Evolutionary conservation across 2,329 filamentous ascomycete genomes (phyloP).

Genomic region (Calonectria naviculata): DNA sequence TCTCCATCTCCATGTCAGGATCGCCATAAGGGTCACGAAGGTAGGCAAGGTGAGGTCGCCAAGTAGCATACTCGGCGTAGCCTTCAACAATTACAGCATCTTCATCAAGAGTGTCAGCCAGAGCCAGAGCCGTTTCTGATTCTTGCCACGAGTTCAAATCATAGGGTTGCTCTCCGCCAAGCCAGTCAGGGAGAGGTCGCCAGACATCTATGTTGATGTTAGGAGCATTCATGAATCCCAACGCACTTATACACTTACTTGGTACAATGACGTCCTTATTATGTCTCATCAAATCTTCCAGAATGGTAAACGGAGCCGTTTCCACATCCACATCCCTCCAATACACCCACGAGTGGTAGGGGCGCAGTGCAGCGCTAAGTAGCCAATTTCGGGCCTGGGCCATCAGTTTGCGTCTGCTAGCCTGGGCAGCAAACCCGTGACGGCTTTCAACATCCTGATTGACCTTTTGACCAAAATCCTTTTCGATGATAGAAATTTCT

Average conservation of each 20-base stretch:
- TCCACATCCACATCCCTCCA: conserved; percentile 99
- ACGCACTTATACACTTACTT: conserved; percentile 70
- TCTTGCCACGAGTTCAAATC: conserved; percentile 99
- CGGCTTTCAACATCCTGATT: conserved; percentile 98
- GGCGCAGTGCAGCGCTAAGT: conserved; percentile 89
- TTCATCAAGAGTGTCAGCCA: conserved; percentile 95
- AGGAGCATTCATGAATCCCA: conserved; percentile 26
- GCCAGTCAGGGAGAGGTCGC: conserved; percentile 98
- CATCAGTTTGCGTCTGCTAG: conserved; percentile 94
- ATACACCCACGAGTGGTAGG: conserved; percentile 99
- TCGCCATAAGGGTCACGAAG: conserved; percentile 96
- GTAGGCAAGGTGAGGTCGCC: conserved; percentile 96
- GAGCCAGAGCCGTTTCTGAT: conserved; percentile 92
- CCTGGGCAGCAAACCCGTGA: conserved; percentile 97
- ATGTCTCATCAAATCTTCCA: conserved; percentile 98
- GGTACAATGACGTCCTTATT: conserved; percentile 99
- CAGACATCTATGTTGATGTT: conserved; percentile 79
- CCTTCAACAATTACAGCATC: conserved; percentile 99
- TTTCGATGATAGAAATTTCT: conserved; percentile 97
- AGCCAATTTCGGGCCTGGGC: conserved; percentile 98
- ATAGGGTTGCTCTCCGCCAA: conserved; percentile 97
- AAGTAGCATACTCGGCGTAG: conserved; percentile 98
- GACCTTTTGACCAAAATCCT: conserved; percentile 98
- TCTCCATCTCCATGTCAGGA: conserved; percentile 99
- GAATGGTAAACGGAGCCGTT: conserved; percentile 94